Percentiles rank a stretch among this genome's conserved stretches.
Evolutionary conservation across 371 early-diverging fungal species (phyloP).

Genomic region (Mortierella sp.): DNA sequence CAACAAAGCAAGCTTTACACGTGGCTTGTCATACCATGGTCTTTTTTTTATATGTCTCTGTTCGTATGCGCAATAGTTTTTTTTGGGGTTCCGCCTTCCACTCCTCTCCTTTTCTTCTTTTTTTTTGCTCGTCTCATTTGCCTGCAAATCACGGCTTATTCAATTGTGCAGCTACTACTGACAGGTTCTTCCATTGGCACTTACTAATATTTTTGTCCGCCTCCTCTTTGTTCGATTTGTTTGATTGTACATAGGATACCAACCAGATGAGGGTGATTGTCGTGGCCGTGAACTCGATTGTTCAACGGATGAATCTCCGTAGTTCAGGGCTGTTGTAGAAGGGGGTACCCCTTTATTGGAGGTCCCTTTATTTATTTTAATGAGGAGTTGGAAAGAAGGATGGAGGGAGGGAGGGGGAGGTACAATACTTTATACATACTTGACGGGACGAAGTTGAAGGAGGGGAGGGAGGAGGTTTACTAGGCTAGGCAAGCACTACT

Average conservation of each 20-base stretch:
- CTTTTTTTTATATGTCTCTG: background rate
- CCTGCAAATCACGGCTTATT: background rate
- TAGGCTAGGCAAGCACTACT: background rate
- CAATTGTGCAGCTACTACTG: no score
- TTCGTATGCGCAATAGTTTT: background rate
- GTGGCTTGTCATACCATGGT: conserved; percentile 45
- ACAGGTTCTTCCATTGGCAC: background rate
- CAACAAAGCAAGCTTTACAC: conserved; percentile 27
- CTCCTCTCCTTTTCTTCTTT: background rate
- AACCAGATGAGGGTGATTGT: conserved; percentile 63
- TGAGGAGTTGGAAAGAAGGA: background rate
- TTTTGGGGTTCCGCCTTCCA: background rate
- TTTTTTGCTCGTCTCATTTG: background rate
- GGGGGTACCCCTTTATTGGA: background rate
- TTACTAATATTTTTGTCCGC: background rate
- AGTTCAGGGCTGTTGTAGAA: conserved; percentile 56
- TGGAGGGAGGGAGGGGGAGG: no score
- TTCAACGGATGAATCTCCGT: conserved; percentile 60
- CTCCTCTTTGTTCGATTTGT: background rate
- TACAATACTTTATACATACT: conserved; percentile 1
- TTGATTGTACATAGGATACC: conserved; percentile 55
- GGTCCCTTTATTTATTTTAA: background rate
- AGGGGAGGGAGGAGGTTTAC: no score
- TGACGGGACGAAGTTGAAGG: background rate
- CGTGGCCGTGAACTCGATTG: conserved; percentile 61